phyloP scores from a whole-genome alignment of 2,329 filamentous ascomycete genomes.

The Alternaria burnsii region DNA sequence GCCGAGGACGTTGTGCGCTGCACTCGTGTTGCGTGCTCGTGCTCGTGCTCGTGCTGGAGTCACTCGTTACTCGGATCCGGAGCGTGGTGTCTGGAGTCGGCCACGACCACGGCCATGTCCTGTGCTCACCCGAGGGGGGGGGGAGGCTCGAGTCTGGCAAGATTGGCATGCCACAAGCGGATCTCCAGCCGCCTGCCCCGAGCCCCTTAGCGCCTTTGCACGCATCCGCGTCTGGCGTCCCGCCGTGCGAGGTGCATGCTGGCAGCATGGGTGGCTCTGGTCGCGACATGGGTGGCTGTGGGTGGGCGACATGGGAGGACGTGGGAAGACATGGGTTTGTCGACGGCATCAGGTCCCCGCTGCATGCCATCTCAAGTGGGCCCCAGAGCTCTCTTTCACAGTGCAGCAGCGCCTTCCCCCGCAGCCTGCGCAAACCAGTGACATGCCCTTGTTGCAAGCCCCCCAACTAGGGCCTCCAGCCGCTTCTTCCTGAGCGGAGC shows the following conservation, averaged over 20 bases:
- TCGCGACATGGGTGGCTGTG: neutral
- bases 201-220: slow-evolving; percentile 11
- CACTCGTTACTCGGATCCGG: neutral
- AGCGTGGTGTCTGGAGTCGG: neutral
- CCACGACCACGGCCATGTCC: neutral
- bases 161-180: slow-evolving; percentile 12
- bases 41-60: neutral
- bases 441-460: slow-evolving; percentile 13
- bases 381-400: slow-evolving; percentile 15
- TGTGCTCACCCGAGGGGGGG: neutral
- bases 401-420: slow-evolving; percentile 20
- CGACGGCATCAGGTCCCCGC: slow-evolving; percentile 20
- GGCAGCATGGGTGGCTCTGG: neutral
- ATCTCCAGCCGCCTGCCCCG: slow-evolving; percentile 17
- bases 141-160: slow-evolving; percentile 7
- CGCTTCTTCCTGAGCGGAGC: slow-evolving; percentile 17
- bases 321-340: slow-evolving; percentile 8
- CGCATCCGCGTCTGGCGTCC: slow-evolving; percentile 18
- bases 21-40: neutral
- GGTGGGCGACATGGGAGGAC: neutral
- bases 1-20: neutral
- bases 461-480: slow-evolving; percentile 19
- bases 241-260: slow-evolving; percentile 9
- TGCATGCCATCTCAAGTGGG: slow-evolving; percentile 18
- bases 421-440: slow-evolving; percentile 21